Evolutionary conservation across 192 early-diverging fungal species (phyloP), one percentile per base, ranked within the genome.

Genomic region (Gaertneriomyces semiglobifer): DNA sequence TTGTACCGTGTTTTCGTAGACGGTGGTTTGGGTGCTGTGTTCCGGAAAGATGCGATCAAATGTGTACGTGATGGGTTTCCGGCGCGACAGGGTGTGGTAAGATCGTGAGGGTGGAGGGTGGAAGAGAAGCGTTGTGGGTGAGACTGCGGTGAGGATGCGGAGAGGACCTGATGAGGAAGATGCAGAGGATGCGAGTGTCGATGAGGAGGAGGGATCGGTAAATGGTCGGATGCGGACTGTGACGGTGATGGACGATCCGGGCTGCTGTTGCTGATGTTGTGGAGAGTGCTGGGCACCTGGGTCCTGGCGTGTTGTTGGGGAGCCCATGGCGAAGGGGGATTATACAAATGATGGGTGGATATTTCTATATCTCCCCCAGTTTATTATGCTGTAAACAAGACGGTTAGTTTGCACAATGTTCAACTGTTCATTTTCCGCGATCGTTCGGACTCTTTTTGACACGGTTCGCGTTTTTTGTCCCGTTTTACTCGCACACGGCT

Each of bases 1-100:
- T 41, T 76, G 78, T 5, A 88, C 86, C 11, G 91, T 93, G 40
- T 80, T 80, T 65, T 89, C 86, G 59, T 77, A 82, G 43, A 89
- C 85, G 39, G 92, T 86, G 54, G 77, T 72, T 68, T 95, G 93
- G 5, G 79, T 76, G 38, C 81, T 74, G 16, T 80, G 75, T 48
- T 92, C 88, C 61, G 79, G 74, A 66, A 91, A 94, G 11, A 93
- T 89, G 0, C 79, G 71, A 70, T 94, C 92, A 69, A 92, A 93
- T 4, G 79, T 84, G 78, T 69, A 93, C 73, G 42, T 86, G 82
- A 74, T 88, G 88, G 88, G 83, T 39, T 68, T 71, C 25, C 75
- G 47, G 12, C 48, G 66, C 7, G 70, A 14, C 4, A 66, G 62
- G 61, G 72, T 70, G 12, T 14, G 39, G 46, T 77, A 77, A 2